Base-by-base conservation (phyloP, 2,329 filamentous ascomycete species). In the Claviceps paspali region DNA sequence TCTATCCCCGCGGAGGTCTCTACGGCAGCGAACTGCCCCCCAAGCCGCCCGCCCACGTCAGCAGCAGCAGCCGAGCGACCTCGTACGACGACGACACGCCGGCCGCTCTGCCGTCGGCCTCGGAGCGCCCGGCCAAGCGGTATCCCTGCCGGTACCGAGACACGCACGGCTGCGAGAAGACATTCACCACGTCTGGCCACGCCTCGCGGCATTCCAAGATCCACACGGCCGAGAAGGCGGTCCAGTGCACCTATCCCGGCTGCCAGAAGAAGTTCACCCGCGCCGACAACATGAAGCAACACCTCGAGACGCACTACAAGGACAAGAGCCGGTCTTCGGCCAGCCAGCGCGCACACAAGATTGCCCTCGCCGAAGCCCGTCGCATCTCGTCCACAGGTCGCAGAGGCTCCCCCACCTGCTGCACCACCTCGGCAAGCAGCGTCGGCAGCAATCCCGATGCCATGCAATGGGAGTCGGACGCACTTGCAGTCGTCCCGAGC, bases 271-370 rank as follows among this genome's bases (percentile, higher is more conserved):
- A 80, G 50, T 87, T 87, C 49, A 85, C 80, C 9, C 78, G 82
- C 45, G 77, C 79, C 48, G 82, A 87, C 65, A 87, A 87, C 64
- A 87, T 87, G 82, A 84, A 85, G 65, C 82, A 86, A 60, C 82
- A 87, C 50, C 68, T 83, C 22, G 73, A 82, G 49, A 86, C 81
- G 1, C 82, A 87, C 55, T 79, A 73, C 58, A 77, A 76, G 56
- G 69, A 76, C 44, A 72, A 71, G 59, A 61, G 60, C 23, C 63
- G 68, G 21, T 58, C 61, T 3, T 59, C 62, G 2, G 48, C 50
- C n/a, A 48, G 54, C 42, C 46, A 53, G 43, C 52, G 55, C 42
- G 47, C 48, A 26, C 51, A 52, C 46, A 50, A 56, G 47, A 38
- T 52, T 38, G 47, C 54, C 27, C 39, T 61, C 41, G 45, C 54